These are phyloP conservation scores for Saksenaea vasiformis DNA, from an alignment of 371 early-diverging fungal species.

Conservation along the genomic window DNA sequence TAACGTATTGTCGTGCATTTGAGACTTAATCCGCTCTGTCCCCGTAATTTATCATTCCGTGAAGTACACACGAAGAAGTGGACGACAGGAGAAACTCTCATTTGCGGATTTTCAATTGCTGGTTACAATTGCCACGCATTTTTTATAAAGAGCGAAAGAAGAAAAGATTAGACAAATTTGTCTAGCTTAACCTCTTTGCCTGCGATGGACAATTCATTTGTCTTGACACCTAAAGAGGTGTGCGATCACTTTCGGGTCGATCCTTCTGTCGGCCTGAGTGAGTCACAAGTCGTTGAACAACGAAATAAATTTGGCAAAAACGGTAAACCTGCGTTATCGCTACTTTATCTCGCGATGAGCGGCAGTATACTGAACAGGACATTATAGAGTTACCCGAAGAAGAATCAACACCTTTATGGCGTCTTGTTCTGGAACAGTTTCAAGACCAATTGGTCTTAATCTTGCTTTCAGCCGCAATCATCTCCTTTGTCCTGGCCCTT, in stretches of 20 bases:
- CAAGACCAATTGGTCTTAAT: slow-evolving; percentile 97
- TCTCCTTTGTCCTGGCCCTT: slow-evolving; percentile 92
- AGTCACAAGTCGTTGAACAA: slow-evolving; percentile 56
- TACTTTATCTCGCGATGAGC: not conserved
- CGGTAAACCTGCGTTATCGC: slow-evolving; percentile 51
- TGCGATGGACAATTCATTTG: slow-evolving; percentile 68
- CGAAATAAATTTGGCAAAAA: slow-evolving; percentile 71
- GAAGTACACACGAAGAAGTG: not conserved
- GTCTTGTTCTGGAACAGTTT: slow-evolving; percentile 94
- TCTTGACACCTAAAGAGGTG: slow-evolving; percentile 68
- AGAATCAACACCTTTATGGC: slow-evolving; percentile 89
- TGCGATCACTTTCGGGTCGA: slow-evolving; percentile 67
- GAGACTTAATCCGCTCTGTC: not conserved
- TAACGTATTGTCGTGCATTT: not conserved
- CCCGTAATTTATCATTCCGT: not conserved
- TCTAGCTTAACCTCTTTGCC: slow-evolving; percentile 9
- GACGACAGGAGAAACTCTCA: not conserved
- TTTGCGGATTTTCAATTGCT: slow-evolving; percentile 2
- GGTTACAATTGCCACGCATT: slow-evolving; percentile 2
- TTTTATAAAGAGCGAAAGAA: slow-evolving; percentile 1
- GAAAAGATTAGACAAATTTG: not conserved
- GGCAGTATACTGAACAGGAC: not conserved
- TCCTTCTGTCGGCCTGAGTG: slow-evolving; percentile 59
- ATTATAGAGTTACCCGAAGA: slow-evolving; percentile 75
- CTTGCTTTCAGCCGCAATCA: slow-evolving; percentile 85